Conservation (phyloP, 495 filamentous ascomycete species). For the Podospora comata region DNA sequence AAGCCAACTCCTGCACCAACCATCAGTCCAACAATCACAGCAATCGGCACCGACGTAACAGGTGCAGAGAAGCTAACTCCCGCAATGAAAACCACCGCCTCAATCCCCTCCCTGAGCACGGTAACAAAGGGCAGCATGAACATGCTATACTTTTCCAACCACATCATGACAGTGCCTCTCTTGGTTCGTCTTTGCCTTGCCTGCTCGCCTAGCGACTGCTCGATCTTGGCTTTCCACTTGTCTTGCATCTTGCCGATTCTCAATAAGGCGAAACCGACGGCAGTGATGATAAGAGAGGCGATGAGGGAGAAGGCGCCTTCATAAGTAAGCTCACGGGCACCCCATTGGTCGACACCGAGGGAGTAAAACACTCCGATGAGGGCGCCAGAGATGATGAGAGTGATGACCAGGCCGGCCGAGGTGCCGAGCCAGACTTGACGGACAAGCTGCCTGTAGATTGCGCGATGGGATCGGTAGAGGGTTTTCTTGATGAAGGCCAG, state of each 20-base stretch:
- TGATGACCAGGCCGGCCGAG: slow-evolving; percentile 59
- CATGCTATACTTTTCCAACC: slow-evolving; percentile 74
- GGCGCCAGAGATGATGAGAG: slow-evolving; percentile 63
- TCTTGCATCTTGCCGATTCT: slow-evolving; percentile 82
- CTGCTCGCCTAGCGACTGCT: slow-evolving; percentile 56
- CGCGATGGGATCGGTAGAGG: slow-evolving; percentile 56
- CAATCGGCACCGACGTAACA: slow-evolving; percentile 67
- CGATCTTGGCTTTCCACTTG: slow-evolving; percentile 80
- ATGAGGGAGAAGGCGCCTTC: slow-evolving; percentile 72
- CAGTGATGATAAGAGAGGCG: slow-evolving; percentile 70
- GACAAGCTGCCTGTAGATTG: slow-evolving; percentile 65
- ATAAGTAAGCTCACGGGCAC: slow-evolving; percentile 66
- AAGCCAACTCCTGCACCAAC: slow-evolving; percentile 65
- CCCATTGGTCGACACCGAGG: slow-evolving; percentile 62
- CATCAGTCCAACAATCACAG: slow-evolving; percentile 63
- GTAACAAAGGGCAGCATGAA: slow-evolving; percentile 81
- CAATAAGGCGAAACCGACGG: slow-evolving; percentile 74
- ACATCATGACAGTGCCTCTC: slow-evolving; percentile 53
- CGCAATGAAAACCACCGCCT: slow-evolving; percentile 77
- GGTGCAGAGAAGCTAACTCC: slow-evolving; percentile 75
- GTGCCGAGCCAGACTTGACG: slow-evolving; percentile 77
- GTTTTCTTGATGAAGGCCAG: slow-evolving; percentile 79
- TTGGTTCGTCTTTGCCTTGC: slow-evolving; percentile 24
- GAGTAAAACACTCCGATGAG: slow-evolving; percentile 81
- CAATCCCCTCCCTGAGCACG: slow-evolving; percentile 76